A percentile compares a stretch with the other conserved stretches of the same genome.
Conservation (phyloP, 106 monocot genomes). For the Platanthera zijinensis region DNA sequence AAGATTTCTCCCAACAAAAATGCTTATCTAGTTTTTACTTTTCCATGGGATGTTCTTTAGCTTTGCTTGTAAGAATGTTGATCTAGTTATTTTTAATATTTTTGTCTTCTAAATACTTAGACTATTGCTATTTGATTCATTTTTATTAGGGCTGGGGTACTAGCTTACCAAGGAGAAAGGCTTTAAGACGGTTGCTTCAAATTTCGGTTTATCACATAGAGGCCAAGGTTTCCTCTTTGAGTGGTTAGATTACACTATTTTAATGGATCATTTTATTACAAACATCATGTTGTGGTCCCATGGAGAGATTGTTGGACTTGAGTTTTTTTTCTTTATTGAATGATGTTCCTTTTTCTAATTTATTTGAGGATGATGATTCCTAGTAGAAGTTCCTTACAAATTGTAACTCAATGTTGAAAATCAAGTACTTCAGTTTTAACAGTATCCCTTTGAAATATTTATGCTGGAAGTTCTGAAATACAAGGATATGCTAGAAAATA, state of each 20-base stretch:
- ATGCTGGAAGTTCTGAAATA: not conserved
- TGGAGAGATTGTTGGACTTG: not conserved
- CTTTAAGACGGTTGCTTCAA: not conserved
- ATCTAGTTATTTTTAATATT: not conserved
- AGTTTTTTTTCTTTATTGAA: not conserved
- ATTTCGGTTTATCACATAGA: not conserved
- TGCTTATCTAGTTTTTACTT: too few species aligned
- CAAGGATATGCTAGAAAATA: not conserved
- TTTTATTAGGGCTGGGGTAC: not conserved
- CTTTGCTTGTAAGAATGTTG: not conserved
- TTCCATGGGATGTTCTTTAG: too few species aligned
- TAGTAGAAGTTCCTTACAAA: not conserved
- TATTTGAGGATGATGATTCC: not conserved
- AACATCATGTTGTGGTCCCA: not conserved
- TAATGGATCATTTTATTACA: not conserved
- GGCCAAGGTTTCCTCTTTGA: not conserved
- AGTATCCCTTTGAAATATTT: not conserved
- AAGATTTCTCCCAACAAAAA: too few species aligned
- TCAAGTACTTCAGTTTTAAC: not conserved
- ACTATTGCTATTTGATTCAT: not conserved
- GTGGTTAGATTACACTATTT: not conserved
- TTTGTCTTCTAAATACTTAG: not conserved
- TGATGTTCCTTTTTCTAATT: not conserved
- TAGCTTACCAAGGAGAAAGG: not conserved
- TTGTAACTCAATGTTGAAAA: slow-evolving; percentile 1